Conservation (phyloP, 1,139 yeast genomes). For the Lizanozyma gosingica region DNA sequence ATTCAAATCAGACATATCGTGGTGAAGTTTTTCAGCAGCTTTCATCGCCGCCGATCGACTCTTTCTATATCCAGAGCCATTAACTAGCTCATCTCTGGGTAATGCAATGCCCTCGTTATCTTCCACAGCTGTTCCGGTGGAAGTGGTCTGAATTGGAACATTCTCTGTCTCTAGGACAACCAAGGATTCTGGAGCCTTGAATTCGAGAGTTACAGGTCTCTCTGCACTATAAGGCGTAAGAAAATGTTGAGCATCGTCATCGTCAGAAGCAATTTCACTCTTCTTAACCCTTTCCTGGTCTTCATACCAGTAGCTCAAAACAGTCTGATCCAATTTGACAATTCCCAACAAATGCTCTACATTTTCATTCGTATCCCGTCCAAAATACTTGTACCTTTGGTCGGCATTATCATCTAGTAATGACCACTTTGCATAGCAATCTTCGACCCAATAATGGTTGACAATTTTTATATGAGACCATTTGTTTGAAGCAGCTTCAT, state of each 20-base stretch:
- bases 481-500: slow-evolving; percentile 61
- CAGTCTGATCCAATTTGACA: slow-evolving; percentile 34
- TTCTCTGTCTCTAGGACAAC: not conserved
- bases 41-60: slow-evolving; percentile 52
- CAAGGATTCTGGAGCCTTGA: not conserved
- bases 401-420: slow-evolving; percentile 30
- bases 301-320: slow-evolving; percentile 34
- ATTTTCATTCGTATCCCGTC: slow-evolving; percentile 24
- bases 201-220: not conserved
- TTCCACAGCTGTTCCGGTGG: not conserved
- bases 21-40: slow-evolving; percentile 61
- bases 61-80: slow-evolving; percentile 6
- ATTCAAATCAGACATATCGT: slow-evolving; percentile 59
- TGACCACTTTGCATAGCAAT: slow-evolving; percentile 56
- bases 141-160: too few relatives aligned
- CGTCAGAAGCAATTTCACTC: slow-evolving; percentile 3
- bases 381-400: slow-evolving; percentile 40
- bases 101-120: not conserved
- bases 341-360: slow-evolving; percentile 43
- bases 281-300: slow-evolving; percentile 8
- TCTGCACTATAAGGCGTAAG: not conserved
- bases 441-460: slow-evolving; percentile 90
- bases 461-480: slow-evolving; percentile 47
- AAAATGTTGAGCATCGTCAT: slow-evolving; percentile 14
- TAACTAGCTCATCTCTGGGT: not conserved